Percentiles rank a stretch among this genome's conserved stretches.
Evolutionary conservation across 768 basidiomycete species (phyloP).

Genomic region (Multifurca ochricompacta): DNA sequence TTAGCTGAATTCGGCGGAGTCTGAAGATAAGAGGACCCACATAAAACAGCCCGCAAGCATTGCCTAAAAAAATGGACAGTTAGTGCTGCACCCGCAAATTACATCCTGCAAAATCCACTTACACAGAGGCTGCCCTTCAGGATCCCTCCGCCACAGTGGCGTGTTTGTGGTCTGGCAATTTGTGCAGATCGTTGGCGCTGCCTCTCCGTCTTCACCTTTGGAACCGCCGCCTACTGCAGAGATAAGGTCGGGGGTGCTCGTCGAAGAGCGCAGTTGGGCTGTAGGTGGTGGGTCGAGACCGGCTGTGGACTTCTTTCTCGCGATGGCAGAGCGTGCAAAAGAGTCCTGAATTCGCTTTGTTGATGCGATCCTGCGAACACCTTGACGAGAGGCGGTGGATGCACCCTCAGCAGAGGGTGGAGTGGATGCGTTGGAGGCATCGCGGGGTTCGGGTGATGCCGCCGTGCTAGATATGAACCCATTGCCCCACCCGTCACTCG

Average conservation of each 20-base stretch:
- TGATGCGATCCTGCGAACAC: conserved; percentile 54
- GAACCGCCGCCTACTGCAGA: conserved; percentile 30
- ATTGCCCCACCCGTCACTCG: conserved; percentile 70
- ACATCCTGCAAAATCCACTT: conserved; percentile 28
- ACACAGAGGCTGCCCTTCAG: conserved; percentile 90
- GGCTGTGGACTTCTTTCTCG: conserved; percentile 41
- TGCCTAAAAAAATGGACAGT: conserved; percentile 40
- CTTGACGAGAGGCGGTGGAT: conserved; percentile 27
- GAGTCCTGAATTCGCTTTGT: conserved; percentile 55
- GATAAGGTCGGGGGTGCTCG: conserved; percentile 60
- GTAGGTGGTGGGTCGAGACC: conserved; percentile 17
- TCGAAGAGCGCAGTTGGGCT: conserved; percentile 41
- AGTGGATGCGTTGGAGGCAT: conserved; percentile 61
- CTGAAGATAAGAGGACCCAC: conserved; percentile 41
- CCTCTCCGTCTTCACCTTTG: conserved; percentile 57
- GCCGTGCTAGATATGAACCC: conserved; percentile 58
- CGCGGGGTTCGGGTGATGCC: conserved; percentile 70
- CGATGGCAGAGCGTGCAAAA: conserved; percentile 21
- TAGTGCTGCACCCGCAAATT: conserved; percentile 21
- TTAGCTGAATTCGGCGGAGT: conserved; percentile 13
- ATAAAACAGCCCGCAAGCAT: conserved; percentile 90
- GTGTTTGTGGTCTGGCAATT: conserved; percentile 97
- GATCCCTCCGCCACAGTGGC: conserved; percentile 86
- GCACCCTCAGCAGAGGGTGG: conserved; percentile 59
- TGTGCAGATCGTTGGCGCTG: conserved; percentile 76